Conservation (phyloP, 495 filamentous ascomycete genomes). For the Pyronema omphalodes region DNA sequence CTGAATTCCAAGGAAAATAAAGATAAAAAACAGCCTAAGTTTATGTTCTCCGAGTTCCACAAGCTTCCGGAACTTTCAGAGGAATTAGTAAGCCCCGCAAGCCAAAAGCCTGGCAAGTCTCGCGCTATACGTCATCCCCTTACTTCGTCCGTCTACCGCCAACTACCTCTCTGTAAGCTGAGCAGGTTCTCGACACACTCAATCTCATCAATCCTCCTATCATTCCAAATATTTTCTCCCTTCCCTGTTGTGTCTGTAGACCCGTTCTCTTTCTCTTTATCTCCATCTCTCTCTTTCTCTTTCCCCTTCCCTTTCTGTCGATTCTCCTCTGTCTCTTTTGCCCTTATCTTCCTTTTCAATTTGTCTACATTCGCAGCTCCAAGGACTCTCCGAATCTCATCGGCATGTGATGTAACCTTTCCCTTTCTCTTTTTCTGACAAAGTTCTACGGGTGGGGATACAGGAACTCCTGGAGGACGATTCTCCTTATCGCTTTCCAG, state of each 20-base stretch:
- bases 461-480: constrained; percentile 16
- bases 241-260: not conserved
- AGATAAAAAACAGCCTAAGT: too few relatives aligned
- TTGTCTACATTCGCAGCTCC: not conserved
- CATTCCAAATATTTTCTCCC: not conserved
- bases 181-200: constrained; percentile 23
- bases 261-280: not conserved
- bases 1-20: too few relatives aligned
- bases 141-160: constrained; percentile 8
- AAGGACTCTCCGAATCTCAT: not conserved
- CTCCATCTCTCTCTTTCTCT: not conserved
- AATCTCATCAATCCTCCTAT: constrained; percentile 16
- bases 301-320: not conserved
- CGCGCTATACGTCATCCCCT: too few relatives aligned
- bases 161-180: constrained; percentile 19
- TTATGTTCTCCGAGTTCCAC: too few relatives aligned
- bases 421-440: constrained; percentile 5
- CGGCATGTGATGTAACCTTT: not conserved
- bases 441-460: constrained; percentile 17
- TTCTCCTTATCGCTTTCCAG: constrained; percentile 23
- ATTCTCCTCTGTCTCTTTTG: too few relatives aligned
- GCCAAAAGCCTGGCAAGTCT: too few relatives aligned
- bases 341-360: too few relatives aligned
- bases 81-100: too few relatives aligned
- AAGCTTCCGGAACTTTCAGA: too few relatives aligned